A percentile compares a stretch with the other conserved stretches of the same genome.
phyloP scores from a whole-genome alignment of 208 protist genomes.

The Trypanosoma cruzi region DNA sequence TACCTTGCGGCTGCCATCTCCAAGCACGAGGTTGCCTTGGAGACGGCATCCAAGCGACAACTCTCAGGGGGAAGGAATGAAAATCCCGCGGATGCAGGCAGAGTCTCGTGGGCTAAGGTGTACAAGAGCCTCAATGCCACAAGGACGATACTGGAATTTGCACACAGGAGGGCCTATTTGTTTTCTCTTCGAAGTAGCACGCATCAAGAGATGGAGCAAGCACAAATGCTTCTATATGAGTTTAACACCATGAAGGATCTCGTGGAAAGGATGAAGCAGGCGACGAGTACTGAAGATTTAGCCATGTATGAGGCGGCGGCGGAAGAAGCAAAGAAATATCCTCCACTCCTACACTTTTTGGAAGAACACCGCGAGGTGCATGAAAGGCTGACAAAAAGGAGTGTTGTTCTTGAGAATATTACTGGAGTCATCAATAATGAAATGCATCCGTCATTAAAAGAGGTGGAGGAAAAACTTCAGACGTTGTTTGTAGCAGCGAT shows the following conservation, averaged over 20 bases:
- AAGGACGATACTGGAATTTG: constrained; percentile 46
- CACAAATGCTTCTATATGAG: constrained; percentile 42
- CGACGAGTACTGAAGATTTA: constrained; percentile 13
- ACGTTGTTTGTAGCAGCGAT: constrained; percentile 22
- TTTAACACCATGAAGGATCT: constrained; percentile 33
- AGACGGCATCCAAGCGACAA: constrained; percentile 4
- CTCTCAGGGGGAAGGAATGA: background rate
- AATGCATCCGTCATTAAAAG: constrained; percentile 10
- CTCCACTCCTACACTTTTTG: constrained; percentile 10
- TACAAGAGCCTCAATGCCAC: constrained; percentile 33
- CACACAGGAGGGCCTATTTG: constrained; percentile 53
- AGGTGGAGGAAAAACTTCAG: constrained; percentile 7
- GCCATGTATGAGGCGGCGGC: constrained; percentile 20
- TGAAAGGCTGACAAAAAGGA: constrained; percentile 6
- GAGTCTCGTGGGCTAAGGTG: constrained; percentile 33
- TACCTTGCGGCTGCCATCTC: constrained; percentile 43
- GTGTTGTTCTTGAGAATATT: constrained; percentile 16
- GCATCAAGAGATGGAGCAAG: constrained; percentile 40
- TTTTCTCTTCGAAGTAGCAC: constrained; percentile 43
- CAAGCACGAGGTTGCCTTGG: constrained; percentile 35
- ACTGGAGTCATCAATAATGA: constrained; percentile 5
- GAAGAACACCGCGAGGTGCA: constrained; percentile 18
- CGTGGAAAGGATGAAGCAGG: constrained; percentile 16
- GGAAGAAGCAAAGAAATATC: constrained; percentile 17
- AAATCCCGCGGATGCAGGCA: background rate